Conservation (phyloP, 148 eudicot genomes). For the Vaccinium corymbosum region DNA sequence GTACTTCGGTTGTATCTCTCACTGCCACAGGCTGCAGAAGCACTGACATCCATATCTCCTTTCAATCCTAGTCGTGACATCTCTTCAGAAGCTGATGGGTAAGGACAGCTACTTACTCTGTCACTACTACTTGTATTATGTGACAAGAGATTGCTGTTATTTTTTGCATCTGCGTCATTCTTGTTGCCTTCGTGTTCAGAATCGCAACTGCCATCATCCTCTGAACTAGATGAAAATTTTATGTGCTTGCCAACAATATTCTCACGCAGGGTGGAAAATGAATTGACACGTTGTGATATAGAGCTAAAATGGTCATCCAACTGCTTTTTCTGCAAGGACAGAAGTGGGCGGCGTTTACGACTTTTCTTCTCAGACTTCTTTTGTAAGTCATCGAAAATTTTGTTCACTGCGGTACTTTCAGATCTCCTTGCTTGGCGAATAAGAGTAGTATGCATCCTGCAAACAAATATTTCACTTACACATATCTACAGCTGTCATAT, state of each 20-base stretch:
- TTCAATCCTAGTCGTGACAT: conserved; percentile 68
- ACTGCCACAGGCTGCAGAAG: conserved; percentile 22
- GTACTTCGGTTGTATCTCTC: conserved; percentile 11
- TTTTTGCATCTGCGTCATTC: conserved; percentile 21
- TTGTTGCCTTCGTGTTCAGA: conserved; percentile 29
- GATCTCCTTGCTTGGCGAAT: conserved; percentile 43
- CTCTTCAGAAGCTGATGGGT: conserved; percentile 87
- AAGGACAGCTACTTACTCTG: conserved; percentile 70
- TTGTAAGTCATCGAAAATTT: conserved; percentile 27
- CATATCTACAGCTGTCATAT: conserved; percentile 14
- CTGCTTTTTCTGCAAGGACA: conserved; percentile 58
- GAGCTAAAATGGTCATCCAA: conserved; percentile 66
- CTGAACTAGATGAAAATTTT: conserved; percentile 67
- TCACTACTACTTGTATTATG: conserved; percentile 30
- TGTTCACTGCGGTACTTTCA: conserved; percentile 36
- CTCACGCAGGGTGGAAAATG: conserved; percentile 48
- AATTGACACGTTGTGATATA: conserved; percentile 51
- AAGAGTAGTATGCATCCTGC: conserved; percentile 53
- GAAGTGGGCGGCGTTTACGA: conserved; percentile 56
- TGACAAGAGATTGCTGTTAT: conserved; percentile 26
- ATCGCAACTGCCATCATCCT: conserved; percentile 39
- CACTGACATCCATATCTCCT: conserved; percentile 29
- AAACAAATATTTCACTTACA: conserved; percentile 6
- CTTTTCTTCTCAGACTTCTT: conserved; percentile 23
- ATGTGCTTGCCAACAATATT: conserved; percentile 57